Conservation (phyloP, 1,284 basidiomycete species). For the Heliocybe sulcata region DNA sequence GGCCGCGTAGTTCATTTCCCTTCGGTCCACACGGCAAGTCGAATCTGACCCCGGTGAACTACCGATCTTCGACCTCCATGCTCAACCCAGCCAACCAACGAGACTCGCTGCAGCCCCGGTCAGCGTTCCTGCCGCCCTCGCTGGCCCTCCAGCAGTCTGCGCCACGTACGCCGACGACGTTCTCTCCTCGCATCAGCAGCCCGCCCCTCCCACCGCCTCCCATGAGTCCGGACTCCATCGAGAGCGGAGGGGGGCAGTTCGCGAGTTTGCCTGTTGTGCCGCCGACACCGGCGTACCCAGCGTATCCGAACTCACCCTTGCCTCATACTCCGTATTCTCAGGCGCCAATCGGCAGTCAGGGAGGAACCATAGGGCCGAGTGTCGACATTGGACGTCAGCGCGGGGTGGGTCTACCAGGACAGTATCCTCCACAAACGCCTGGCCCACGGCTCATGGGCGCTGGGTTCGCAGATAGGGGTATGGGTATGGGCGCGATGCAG, state of each 20-base stretch:
- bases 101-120: conserved; percentile 13
- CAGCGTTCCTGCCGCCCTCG: conserved; percentile 25
- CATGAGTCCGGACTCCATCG: background rate
- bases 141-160: conserved; percentile 31
- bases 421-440: conserved; percentile 42
- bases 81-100: conserved; percentile 23
- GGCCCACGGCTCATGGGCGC: conserved; percentile 32
- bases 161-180: conserved; percentile 17
- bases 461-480: background rate
- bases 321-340: conserved; percentile 48
- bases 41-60: conserved; percentile 26
- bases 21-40: conserved; percentile 9
- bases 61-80: conserved; percentile 27
- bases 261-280: conserved; percentile 27
- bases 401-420: conserved; percentile 23
- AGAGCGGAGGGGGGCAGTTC: conserved; percentile 10
- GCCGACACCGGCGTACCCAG: conserved; percentile 64
- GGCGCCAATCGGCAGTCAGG: conserved; percentile 41
- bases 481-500: background rate
- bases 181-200: background rate
- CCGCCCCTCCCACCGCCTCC: background rate
- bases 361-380: conserved; percentile 41
- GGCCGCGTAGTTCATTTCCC: background rate
- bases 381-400: conserved; percentile 60
- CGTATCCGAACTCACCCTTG: conserved; percentile 43